Conservation (phyloP, 129 eudicot species). For the Gnaphalium uliginosum region DNA sequence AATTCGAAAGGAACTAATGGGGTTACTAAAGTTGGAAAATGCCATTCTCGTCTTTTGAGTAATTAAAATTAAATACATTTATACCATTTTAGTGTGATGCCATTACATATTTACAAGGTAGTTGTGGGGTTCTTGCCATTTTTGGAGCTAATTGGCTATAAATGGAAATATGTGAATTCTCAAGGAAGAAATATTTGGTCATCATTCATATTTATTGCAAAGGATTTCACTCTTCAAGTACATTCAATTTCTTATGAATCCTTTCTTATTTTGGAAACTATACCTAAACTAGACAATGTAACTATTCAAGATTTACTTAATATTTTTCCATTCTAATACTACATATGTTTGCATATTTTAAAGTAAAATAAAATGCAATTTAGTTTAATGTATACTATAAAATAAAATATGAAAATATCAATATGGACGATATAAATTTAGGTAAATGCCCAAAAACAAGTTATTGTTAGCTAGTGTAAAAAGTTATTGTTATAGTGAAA, state of each 20-base stretch:
- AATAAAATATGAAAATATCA: no score
- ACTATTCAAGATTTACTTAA: conserved; percentile 26
- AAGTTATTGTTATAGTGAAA: no score
- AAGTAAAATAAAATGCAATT: no score
- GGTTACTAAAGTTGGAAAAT: conserved; percentile 34
- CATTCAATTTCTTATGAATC: conserved; percentile 13
- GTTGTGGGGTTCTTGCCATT: conserved; percentile 33
- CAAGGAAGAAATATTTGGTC: conserved; percentile 35
- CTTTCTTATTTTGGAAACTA: conserved; percentile 25
- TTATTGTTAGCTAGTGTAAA: no score
- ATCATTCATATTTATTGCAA: conserved; percentile 32
- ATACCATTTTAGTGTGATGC: conserved; percentile 31
- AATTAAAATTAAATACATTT: conserved; percentile 9
- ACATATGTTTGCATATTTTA: no score
- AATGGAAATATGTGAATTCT: conserved; percentile 33
- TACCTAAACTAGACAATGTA: conserved; percentile 20
- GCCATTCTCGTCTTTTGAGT: conserved; percentile 20
- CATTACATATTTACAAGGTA: conserved; percentile 20
- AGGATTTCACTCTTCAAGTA: conserved; percentile 2
- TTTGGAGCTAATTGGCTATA: conserved; percentile 19
- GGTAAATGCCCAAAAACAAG: no score
- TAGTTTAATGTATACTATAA: no score
- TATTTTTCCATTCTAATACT: neutral
- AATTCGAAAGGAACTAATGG: conserved; percentile 40
- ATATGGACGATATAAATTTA: no score